Evolutionary conservation across 2,329 filamentous ascomycete species (phyloP).

Genomic region (Sporothrix pallida): DNA sequence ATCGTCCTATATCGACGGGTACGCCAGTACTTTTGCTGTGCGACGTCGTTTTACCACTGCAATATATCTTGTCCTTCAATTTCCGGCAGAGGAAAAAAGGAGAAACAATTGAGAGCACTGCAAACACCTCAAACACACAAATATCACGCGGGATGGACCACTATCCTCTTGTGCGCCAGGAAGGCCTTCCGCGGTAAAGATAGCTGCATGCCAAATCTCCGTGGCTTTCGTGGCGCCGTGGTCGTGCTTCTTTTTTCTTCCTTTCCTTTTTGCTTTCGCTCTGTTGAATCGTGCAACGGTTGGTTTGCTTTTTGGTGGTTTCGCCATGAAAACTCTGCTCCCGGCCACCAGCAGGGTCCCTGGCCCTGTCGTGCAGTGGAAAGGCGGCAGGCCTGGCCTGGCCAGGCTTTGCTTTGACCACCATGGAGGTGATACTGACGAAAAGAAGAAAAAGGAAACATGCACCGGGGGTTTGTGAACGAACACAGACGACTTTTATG

Average conservation of each 20-base stretch:
- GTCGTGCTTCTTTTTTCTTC: background rate
- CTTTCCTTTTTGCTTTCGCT: background rate
- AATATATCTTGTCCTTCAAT: constrained; percentile 10
- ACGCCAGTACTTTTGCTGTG: background rate
- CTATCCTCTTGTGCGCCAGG: background rate
- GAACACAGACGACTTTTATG: background rate
- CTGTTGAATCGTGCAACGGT: background rate
- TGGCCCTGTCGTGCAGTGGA: background rate
- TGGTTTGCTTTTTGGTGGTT: background rate
- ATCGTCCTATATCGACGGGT: background rate
- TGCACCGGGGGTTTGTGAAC: background rate
- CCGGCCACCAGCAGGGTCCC: background rate
- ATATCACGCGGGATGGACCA: background rate
- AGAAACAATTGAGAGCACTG: background rate
- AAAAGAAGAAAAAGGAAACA: background rate
- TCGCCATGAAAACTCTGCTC: constrained; percentile 1
- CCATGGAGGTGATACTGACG: background rate
- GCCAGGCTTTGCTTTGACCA: background rate
- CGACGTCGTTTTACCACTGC: constrained; percentile 3
- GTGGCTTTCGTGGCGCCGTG: background rate
- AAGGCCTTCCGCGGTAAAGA: background rate
- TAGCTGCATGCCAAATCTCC: constrained; percentile 2
- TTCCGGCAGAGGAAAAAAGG: background rate
- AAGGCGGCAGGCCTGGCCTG: background rate
- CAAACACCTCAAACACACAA: background rate